A percentile compares a stretch with the other conserved stretches of the same genome.
These are phyloP conservation scores for Epichloe hybrida DNA, from an alignment of 2,329 filamentous ascomycete genomes.

Conservation along the genomic window DNA sequence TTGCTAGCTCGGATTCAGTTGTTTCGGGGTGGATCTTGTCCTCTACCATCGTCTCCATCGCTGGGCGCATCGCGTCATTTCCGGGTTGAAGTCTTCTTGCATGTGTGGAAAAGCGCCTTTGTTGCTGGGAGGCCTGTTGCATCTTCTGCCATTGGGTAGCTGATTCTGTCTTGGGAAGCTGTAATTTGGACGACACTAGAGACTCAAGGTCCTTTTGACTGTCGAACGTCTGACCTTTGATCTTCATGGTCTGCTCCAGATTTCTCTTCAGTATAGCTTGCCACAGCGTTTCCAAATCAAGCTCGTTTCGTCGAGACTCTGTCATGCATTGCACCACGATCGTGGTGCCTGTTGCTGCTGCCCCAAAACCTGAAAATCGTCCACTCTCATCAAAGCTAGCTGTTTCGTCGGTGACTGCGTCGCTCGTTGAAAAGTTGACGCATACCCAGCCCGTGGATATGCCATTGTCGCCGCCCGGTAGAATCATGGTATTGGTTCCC, in stretches of 20 bases:
- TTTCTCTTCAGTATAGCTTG: constrained; percentile 24
- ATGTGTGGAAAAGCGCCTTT: constrained; percentile 21
- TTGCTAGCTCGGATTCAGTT: constrained; percentile 7
- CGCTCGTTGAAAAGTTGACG: constrained; percentile 67
- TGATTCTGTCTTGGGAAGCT: constrained; percentile 18
- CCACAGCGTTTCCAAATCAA: constrained; percentile 42
- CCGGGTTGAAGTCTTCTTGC: constrained; percentile 12
- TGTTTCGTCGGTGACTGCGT: constrained; percentile 35
- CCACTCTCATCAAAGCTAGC: constrained; percentile 33
- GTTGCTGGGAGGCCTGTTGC: constrained; percentile 20
- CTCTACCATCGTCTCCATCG: background rate
- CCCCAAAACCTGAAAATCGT: constrained; percentile 66
- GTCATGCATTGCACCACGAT: constrained; percentile 46
- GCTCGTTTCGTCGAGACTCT: constrained; percentile 35
- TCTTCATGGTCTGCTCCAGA: constrained; percentile 17
- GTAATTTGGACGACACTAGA: constrained; percentile 19
- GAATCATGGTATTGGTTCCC: constrained; percentile 54
- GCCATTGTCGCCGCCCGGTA: constrained; percentile 62
- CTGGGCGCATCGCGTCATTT: background rate
- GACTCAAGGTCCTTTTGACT: constrained; percentile 17
- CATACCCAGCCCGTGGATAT: constrained; percentile 94
- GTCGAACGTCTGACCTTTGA: constrained; percentile 14
- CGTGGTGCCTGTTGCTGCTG: constrained; percentile 33
- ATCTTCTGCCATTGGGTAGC: constrained; percentile 22
- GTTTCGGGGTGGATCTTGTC: background rate